phyloP scores from a whole-genome alignment of 768 basidiomycete genomes.

The Termitomyces sp. region DNA sequence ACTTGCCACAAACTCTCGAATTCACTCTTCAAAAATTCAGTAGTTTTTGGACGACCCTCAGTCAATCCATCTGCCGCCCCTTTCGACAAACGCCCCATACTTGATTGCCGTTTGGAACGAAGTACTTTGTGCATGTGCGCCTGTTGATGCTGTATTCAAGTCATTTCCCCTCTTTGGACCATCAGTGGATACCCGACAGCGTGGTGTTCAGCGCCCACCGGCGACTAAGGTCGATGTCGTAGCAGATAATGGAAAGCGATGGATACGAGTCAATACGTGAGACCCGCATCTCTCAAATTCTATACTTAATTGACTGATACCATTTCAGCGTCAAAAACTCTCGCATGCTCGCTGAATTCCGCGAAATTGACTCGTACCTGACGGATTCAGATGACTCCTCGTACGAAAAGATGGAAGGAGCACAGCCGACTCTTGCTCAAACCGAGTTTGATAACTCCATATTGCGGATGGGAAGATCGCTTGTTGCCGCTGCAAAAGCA shows the following conservation, averaged over 20 bases:
- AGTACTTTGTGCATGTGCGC: slow-evolving; percentile 54
- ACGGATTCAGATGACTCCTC: slow-evolving; percentile 57
- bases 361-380: slow-evolving; percentile 79
- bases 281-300: slow-evolving; percentile 22
- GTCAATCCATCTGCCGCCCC: slow-evolving; percentile 40
- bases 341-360: slow-evolving; percentile 74
- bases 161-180: slow-evolving; percentile 33
- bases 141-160: slow-evolving; percentile 57
- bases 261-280: slow-evolving; percentile 89
- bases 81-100: slow-evolving; percentile 79
- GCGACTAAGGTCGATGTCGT: slow-evolving; percentile 80
- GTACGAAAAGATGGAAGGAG: slow-evolving; percentile 45
- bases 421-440: slow-evolving; percentile 42
- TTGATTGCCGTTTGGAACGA: slow-evolving; percentile 83
- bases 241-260: slow-evolving; percentile 65
- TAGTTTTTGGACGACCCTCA: slow-evolving; percentile 59
- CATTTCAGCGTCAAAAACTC: slow-evolving; percentile 65
- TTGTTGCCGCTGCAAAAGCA: slow-evolving; percentile 59
- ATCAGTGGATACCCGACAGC: slow-evolving; percentile 14
- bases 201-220: slow-evolving; percentile 20
- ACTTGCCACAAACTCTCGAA: slow-evolving; percentile 1
- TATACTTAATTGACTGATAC: neutral
- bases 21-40: slow-evolving; percentile 28
- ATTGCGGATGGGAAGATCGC: slow-evolving; percentile 62
- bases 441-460: slow-evolving; percentile 69